Evolutionary conservation across 2,329 filamentous ascomycete genomes (phyloP).

Genomic region (Aspergillus fumigatiaffinis): DNA sequence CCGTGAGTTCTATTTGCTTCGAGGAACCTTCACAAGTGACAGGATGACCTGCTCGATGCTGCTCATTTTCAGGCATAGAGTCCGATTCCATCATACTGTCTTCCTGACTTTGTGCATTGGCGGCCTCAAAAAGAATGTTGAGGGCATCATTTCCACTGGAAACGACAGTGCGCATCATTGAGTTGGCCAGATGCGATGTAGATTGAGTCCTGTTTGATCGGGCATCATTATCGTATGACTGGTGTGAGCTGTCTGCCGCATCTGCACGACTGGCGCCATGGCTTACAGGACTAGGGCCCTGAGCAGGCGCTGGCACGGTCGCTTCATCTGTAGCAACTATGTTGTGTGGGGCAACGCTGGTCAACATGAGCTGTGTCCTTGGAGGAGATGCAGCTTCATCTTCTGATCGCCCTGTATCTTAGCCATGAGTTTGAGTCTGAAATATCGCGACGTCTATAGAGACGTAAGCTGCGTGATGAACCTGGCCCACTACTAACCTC

Average conservation of each 20-base stretch:
- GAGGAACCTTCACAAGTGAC: constrained; percentile 10
- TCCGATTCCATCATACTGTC: constrained; percentile 29
- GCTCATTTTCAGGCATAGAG: constrained; percentile 16
- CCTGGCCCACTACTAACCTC: constrained; percentile 20
- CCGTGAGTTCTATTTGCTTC: constrained; percentile 16
- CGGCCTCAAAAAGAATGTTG: constrained; percentile 51
- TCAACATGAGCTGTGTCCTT: constrained; percentile 6
- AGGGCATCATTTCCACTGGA: constrained; percentile 53
- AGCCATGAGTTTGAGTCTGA: not conserved
- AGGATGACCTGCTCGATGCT: constrained; percentile 12
- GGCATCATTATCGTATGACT: constrained; percentile 2
- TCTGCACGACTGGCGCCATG: constrained; percentile 1
- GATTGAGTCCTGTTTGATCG: constrained; percentile 21
- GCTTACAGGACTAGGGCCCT: not conserved
- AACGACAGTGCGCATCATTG: constrained; percentile 45
- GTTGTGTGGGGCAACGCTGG: constrained; percentile 1
- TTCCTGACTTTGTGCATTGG: constrained; percentile 38
- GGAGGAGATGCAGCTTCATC: constrained; percentile 1
- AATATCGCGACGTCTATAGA: not conserved
- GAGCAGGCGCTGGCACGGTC: not conserved
- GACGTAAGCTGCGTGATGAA: not conserved
- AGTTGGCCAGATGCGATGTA: constrained; percentile 29
- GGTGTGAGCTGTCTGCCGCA: not conserved
- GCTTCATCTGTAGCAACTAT: constrained; percentile 1
- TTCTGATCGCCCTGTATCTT: constrained; percentile 9